phyloP scores from a whole-genome alignment of 257 asterid species.

The Lycium ferocissimum region DNA sequence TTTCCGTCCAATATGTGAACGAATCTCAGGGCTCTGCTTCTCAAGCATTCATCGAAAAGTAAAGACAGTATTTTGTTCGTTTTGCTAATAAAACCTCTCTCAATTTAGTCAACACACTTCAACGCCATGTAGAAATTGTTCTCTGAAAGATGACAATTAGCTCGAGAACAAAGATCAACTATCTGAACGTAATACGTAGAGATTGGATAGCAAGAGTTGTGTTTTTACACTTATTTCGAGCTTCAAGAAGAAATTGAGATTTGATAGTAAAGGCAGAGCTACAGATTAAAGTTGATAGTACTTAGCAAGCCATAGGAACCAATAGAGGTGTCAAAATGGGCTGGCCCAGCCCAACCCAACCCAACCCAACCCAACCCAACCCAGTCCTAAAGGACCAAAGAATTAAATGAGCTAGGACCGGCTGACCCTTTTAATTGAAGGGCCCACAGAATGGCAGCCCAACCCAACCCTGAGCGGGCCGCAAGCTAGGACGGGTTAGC shows the following conservation, averaged over 20 bases:
- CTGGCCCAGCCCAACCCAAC: too few relatives aligned
- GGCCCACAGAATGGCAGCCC: too few relatives aligned
- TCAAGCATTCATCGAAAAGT: conserved; percentile 79
- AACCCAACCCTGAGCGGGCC: too few relatives aligned
- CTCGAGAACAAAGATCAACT: conserved; percentile 80
- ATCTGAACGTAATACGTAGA: conserved; percentile 61
- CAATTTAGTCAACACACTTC: conserved; percentile 83
- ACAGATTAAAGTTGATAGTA: conserved; percentile 68
- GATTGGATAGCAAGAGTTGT: conserved; percentile 71
- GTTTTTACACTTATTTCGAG: conserved; percentile 67
- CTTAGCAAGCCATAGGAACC: too few relatives aligned
- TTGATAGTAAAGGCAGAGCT: conserved; percentile 76
- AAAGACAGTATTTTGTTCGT: conserved; percentile 66
- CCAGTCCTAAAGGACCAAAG: too few relatives aligned
- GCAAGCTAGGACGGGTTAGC: too few relatives aligned
- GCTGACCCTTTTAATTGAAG: too few relatives aligned
- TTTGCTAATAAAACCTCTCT: conserved; percentile 46
- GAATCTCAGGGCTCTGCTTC: conserved; percentile 92
- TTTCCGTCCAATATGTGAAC: conserved; percentile 73
- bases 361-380: too few relatives aligned
- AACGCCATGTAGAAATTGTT: conserved; percentile 86
- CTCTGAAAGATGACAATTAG: conserved; percentile 61
- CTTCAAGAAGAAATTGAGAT: conserved; percentile 77
- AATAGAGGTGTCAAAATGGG: too few relatives aligned
- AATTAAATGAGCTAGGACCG: too few relatives aligned